Evolutionary conservation across 805 yeast genomes (phyloP).

Genomic region (Saccharomycopsis sp.): DNA sequence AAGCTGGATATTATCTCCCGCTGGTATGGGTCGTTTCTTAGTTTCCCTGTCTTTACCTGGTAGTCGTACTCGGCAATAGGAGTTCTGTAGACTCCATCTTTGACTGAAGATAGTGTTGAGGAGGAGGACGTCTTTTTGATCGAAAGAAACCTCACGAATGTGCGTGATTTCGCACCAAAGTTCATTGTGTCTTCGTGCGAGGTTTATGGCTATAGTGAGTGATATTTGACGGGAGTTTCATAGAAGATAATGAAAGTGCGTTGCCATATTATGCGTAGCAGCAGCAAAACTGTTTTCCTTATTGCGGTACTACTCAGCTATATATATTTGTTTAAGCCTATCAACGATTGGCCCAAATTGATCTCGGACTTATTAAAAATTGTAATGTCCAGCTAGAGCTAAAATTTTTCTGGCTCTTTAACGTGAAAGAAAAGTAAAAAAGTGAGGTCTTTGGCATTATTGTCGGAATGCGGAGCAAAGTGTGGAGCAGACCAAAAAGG

Average conservation of each 20-base stretch:
- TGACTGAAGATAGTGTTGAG: neutral
- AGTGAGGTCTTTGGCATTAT: neutral
- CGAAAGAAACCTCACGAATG: neutral
- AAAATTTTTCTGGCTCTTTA: neutral
- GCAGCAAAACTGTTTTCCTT: too few relatives aligned
- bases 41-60: slow-evolving; percentile 40
- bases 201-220: neutral
- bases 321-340: neutral
- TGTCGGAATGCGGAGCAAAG: neutral
- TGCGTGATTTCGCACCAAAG: neutral
- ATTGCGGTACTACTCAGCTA: too few relatives aligned
- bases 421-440: neutral
- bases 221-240: neutral
- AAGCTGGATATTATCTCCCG: slow-evolving; percentile 61
- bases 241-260: neutral
- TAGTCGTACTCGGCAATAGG: slow-evolving; percentile 49
- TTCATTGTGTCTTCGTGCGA: too few relatives aligned
- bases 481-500: neutral
- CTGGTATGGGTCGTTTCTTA: slow-evolving; percentile 75
- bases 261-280: neutral
- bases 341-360: neutral
- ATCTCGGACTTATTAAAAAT: too few relatives aligned
- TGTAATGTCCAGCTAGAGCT: neutral
- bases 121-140: neutral
- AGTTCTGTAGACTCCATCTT: slow-evolving; percentile 22